Evolutionary conservation across 1,139 yeast genomes (phyloP).

Genomic region (Waltiozyma sp.): DNA sequence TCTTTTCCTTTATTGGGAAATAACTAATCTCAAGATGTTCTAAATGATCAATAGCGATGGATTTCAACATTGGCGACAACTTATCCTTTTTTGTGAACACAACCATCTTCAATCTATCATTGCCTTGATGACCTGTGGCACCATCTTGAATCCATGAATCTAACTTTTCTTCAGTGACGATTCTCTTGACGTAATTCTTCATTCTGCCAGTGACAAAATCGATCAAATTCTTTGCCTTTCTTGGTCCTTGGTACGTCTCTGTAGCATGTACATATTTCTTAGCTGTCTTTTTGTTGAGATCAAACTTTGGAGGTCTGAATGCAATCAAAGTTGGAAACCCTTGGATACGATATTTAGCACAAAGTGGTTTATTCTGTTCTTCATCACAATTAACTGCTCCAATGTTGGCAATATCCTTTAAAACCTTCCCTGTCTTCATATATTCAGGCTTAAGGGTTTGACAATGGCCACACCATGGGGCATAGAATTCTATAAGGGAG

Average conservation of each 20-base stretch:
- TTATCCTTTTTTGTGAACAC: constrained; percentile 33
- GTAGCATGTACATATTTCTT: constrained; percentile 34
- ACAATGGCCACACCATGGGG: constrained; percentile 95
- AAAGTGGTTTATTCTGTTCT: constrained; percentile 51
- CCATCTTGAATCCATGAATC: constrained; percentile 17
- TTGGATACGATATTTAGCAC: constrained; percentile 53
- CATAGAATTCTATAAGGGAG: constrained; percentile 81
- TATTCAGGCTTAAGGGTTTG: constrained; percentile 45
- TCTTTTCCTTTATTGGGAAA: constrained; percentile 16
- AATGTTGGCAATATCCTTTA: constrained; percentile 51
- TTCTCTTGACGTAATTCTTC: constrained; percentile 58
- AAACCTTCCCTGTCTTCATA: constrained; percentile 49
- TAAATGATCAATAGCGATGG: constrained; percentile 68
- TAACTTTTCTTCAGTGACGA: constrained; percentile 27
- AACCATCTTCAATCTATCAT: constrained; percentile 30
- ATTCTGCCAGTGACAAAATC: constrained; percentile 50
- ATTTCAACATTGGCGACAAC: constrained; percentile 54
- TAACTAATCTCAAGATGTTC: constrained; percentile 33
- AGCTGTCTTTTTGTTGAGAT: constrained; percentile 14
- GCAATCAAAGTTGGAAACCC: constrained; percentile 80
- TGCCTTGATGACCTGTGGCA: constrained; percentile 5
- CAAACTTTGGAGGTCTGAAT: constrained; percentile 69
- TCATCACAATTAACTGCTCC: constrained; percentile 86
- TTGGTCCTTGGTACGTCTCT: constrained; percentile 61
- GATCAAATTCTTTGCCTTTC: constrained; percentile 50